Conservation (phyloP, 2,329 filamentous ascomycete genomes). For the Neospermospora avenae region DNA sequence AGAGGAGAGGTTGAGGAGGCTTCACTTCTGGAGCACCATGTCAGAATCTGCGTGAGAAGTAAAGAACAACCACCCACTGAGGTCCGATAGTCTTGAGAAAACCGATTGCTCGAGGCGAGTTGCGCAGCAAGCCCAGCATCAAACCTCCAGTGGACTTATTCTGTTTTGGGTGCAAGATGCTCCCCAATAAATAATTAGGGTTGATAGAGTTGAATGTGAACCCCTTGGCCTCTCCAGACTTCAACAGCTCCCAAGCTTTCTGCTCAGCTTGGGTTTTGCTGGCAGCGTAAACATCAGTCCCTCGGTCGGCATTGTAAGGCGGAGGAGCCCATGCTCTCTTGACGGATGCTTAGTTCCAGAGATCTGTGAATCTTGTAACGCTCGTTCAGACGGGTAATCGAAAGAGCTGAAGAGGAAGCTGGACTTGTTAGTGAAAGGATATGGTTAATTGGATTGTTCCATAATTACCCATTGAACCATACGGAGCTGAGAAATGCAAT, state of each 20-base stretch:
- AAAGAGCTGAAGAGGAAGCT: conserved; percentile 31
- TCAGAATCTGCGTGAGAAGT: too few relatives aligned
- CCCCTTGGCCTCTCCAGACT: conserved; percentile 21
- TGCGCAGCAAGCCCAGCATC: not conserved
- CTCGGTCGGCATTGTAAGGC: conserved; percentile 13
- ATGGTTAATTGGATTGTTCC: too few relatives aligned
- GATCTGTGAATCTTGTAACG: conserved; percentile 24
- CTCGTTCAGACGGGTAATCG: conserved; percentile 17
- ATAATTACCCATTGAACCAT: too few relatives aligned
- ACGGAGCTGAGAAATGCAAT: too few relatives aligned
- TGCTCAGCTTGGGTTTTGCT: conserved; percentile 38
- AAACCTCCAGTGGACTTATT: not conserved
- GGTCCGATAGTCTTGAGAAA: not conserved
- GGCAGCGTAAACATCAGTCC: conserved; percentile 35
- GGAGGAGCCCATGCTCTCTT: conserved; percentile 37
- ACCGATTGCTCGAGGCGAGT: not conserved
- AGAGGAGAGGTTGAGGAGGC: too few relatives aligned
- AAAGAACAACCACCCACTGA: not conserved
- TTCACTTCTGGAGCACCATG: too few relatives aligned
- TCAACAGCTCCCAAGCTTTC: conserved; percentile 37
- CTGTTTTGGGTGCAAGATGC: not conserved
- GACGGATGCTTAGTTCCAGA: conserved; percentile 36
- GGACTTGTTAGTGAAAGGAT: too few relatives aligned
- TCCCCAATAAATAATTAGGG: conserved; percentile 18
- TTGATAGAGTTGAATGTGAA: conserved; percentile 31